Evolutionary conservation across 2,329 filamentous ascomycete genomes (phyloP).

Genomic region (Furcasterigmium sp.): DNA sequence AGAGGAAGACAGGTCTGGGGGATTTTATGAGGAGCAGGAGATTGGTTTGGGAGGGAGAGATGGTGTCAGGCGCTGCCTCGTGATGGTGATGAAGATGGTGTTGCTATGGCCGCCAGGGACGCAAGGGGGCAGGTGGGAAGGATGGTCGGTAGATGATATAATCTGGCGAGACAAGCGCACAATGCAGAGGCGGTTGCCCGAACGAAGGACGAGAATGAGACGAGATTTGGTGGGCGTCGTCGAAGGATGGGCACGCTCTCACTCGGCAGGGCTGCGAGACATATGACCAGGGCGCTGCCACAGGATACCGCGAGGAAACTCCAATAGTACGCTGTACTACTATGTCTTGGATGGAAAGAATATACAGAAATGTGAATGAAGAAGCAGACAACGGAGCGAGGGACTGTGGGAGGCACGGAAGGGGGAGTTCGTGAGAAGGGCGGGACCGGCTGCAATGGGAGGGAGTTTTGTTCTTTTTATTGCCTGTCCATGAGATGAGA

Average conservation of each 20-base stretch:
- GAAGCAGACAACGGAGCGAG: background rate
- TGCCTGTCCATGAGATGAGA: background rate
- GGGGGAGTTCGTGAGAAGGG: background rate
- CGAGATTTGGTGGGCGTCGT: conserved; percentile 2
- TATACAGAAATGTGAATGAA: background rate
- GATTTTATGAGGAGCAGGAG: too few relatives aligned
- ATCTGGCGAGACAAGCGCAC: conserved; percentile 3
- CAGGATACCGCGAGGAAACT: background rate
- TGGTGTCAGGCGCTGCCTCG: background rate
- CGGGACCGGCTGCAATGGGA: background rate
- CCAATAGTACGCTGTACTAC: conserved; percentile 1
- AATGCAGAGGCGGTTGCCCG: background rate
- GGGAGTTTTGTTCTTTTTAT: background rate
- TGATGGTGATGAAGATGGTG: too few relatives aligned
- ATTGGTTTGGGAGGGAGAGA: background rate
- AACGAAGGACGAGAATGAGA: conserved; percentile 9
- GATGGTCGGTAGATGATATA: background rate
- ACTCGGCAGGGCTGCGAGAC: background rate
- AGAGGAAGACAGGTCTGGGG: too few relatives aligned
- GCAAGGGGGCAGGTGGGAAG: background rate
- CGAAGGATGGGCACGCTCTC: background rate
- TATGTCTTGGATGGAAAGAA: conserved; percentile 1
- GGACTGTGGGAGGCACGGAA: background rate
- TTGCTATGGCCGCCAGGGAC: background rate
- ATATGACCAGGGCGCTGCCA: background rate